A percentile compares a stretch with the other conserved stretches of the same genome.
Conservation (phyloP, 2,329 filamentous ascomycete genomes). For the Hypoxylon sp. region DNA sequence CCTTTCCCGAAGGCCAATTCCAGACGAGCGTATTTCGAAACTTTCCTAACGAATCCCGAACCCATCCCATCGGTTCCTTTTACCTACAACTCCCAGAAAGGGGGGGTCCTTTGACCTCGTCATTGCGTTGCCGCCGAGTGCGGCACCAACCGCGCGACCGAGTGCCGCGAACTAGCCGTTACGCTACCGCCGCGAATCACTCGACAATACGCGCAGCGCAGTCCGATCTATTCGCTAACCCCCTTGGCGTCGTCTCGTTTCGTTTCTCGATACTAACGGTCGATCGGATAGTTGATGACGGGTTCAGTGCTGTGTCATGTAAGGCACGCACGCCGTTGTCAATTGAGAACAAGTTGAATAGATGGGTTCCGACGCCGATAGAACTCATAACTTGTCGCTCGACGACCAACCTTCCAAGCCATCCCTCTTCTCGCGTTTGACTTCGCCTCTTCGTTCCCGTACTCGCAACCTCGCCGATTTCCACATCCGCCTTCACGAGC, state of each 20-base stretch:
- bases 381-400: constrained; percentile 49
- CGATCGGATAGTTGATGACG: constrained; percentile 28
- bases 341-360: constrained; percentile 48
- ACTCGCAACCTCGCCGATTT: constrained; percentile 78
- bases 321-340: constrained; percentile 43
- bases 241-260: constrained; percentile 16
- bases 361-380: constrained; percentile 56
- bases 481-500: constrained; percentile 78
- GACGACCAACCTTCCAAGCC: constrained; percentile 52
- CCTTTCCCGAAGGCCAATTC: constrained; percentile 35
- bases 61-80: no score
- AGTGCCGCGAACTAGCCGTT: no score
- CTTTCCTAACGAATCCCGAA: constrained; percentile 6
- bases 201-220: constrained; percentile 11
- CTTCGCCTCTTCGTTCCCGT: constrained; percentile 60
- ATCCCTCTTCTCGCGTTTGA: constrained; percentile 63
- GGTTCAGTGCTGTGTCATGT: constrained; percentile 44
- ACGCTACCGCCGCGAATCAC: constrained; percentile 1
- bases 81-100: no score
- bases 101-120: constrained; percentile 1
- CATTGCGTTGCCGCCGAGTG: constrained; percentile 3
- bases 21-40: constrained; percentile 12
- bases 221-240: no score
- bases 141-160: constrained; percentile 8
- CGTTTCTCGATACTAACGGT: neutral